These are phyloP conservation scores for Aspergillaceae sp. DNA, from an alignment of 2,329 filamentous ascomycete species.

Conservation along the genomic window DNA sequence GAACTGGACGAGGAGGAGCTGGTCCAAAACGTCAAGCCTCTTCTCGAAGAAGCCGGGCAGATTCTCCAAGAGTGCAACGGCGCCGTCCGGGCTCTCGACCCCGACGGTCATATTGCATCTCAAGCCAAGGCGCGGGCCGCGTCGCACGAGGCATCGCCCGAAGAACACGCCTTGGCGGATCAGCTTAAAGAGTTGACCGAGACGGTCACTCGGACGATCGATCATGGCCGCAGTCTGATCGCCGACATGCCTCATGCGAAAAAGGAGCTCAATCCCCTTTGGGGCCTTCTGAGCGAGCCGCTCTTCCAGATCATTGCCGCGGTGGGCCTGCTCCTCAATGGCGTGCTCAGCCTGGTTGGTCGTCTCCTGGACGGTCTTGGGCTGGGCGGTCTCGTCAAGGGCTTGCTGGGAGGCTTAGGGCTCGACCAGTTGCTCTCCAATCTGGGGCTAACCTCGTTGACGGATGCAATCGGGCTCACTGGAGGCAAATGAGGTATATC, in stretches of 20 bases:
- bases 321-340: slow-evolving; percentile 71
- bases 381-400: slow-evolving; percentile 71
- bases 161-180: slow-evolving; percentile 79
- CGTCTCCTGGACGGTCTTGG: slow-evolving; percentile 72
- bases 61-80: slow-evolving; percentile 83
- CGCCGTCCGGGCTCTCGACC: slow-evolving; percentile 76
- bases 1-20: slow-evolving; percentile 86
- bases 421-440: slow-evolving; percentile 44
- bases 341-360: slow-evolving; percentile 78
- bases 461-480: slow-evolving; percentile 32
- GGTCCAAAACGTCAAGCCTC: slow-evolving; percentile 74
- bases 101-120: slow-evolving; percentile 74
- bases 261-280: slow-evolving; percentile 88
- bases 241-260: slow-evolving; percentile 88
- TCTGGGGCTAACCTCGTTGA: slow-evolving; percentile 44
- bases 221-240: slow-evolving; percentile 80
- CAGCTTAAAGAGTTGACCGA: slow-evolving; percentile 76
- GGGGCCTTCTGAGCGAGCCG: slow-evolving; percentile 65
- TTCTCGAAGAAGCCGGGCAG: slow-evolving; percentile 76
- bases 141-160: slow-evolving; percentile 65
- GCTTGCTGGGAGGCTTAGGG: slow-evolving; percentile 65
- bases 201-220: slow-evolving; percentile 71
- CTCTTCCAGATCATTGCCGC: slow-evolving; percentile 88
- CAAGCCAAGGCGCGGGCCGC: slow-evolving; percentile 76
- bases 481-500: slow-evolving; percentile 42